These are phyloP conservation scores for Euryodendron excelsum DNA, from an alignment of 148 eudicot genomes.

Conservation along the genomic window DNA sequence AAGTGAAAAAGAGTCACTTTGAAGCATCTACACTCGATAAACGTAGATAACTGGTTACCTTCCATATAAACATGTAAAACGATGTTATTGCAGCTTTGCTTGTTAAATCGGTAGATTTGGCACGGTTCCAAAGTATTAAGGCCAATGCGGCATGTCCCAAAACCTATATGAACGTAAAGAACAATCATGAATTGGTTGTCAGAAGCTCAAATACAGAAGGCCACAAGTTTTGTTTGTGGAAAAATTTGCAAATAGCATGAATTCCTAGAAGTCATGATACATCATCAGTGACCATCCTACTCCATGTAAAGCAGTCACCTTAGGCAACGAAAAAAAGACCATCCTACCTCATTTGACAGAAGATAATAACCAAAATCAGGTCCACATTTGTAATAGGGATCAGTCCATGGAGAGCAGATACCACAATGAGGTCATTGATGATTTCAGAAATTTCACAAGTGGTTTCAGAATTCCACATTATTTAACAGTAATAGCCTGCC, in stretches of 20 bases:
- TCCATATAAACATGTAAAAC: slow-evolving; percentile 99
- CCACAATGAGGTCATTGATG: neutral
- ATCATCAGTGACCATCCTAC: too few species aligned
- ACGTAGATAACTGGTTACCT: slow-evolving; percentile 54
- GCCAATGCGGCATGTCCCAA: slow-evolving; percentile 67
- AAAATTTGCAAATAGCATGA: too few species aligned
- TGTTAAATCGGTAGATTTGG: slow-evolving; percentile 74
- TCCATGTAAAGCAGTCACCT: too few species aligned
- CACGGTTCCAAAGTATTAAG: slow-evolving; percentile 68
- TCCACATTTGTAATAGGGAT: neutral
- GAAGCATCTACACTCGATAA: neutral
- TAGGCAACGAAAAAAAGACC: too few species aligned
- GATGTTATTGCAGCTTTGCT: slow-evolving; percentile 86
- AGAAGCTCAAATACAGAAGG: neutral
- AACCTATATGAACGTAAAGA: slow-evolving; percentile 47
- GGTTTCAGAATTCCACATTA: neutral
- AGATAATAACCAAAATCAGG: too few species aligned
- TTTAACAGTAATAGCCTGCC: neutral
- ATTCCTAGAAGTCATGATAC: too few species aligned
- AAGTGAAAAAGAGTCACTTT: neutral
- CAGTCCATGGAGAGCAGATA: neutral
- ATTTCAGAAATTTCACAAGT: neutral
- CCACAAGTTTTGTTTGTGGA: neutral
- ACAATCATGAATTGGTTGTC: neutral
- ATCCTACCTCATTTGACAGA: too few species aligned